Base-by-base conservation (phyloP, 2,329 filamentous ascomycete genomes). In the Exserohilum turcica region DNA sequence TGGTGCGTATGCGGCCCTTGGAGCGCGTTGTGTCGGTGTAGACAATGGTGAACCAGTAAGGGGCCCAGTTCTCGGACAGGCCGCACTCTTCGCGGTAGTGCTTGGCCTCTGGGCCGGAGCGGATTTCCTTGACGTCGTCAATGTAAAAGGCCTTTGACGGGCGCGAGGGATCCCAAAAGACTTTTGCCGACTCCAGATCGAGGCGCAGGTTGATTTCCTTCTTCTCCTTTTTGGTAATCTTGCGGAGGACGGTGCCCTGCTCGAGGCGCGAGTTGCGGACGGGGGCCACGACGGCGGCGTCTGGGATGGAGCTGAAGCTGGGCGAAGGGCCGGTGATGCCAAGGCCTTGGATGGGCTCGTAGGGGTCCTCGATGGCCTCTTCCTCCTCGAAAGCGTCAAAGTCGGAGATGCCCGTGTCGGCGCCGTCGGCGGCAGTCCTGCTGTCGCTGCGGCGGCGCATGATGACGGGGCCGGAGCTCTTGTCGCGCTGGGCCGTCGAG, bases 121-220 rank as follows among this genome's bases (percentile, higher is more conserved):
- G 87, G 42, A 97, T 92, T 68, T 96, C 92, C 67, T 90, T 89
- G 66, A 99, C 93, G 72, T 97, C 92, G 67, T 99, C 94, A 58
- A 99, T 90, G 73, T 96, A 95, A 60, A 99, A 89, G 47, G 86
- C 86, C 73, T 97, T 97, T 19, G 86, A 84, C 1, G 89, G 87
- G 31, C 90, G 86, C 7, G 83, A 85, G 40, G 86, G 84, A 73
- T 96, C 90, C 93, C 93, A 97, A 21, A 84, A 89, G 19, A 99
- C 90, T 74, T 92, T 94, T 56, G 90, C 92, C 1, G 89, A 84
- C 67, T 93, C 89, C 19, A 89, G 82, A 66, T 97, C 91, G 19
- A 97, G 85, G 46, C 88, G 85, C 64, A 97, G 86, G 21, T 83
- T 84, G 70, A 94, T 91, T 48, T 82, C 79, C 59, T 87, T 86